Conservation (phyloP, 106 monocot genomes). For the Dioscorea alata region DNA sequence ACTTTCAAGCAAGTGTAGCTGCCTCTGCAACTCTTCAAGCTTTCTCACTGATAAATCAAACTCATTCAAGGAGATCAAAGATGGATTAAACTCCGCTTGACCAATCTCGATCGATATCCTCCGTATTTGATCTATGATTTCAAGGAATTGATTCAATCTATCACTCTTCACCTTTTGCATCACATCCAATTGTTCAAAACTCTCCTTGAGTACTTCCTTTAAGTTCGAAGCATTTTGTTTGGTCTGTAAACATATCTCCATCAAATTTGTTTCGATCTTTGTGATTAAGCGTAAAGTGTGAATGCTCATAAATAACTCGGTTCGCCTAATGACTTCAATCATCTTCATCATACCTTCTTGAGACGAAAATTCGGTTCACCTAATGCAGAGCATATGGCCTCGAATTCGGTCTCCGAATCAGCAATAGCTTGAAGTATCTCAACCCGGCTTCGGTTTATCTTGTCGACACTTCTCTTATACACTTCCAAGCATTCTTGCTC, state of each 20-base stretch:
- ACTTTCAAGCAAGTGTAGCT: conserved; percentile 56
- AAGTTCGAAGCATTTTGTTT: conserved; percentile 45
- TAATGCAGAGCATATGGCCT: conserved; percentile 47
- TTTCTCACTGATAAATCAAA: conserved; percentile 58
- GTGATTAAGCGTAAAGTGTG: too few species aligned
- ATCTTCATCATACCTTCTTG: conserved; percentile 25
- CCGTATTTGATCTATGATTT: conserved; percentile 56
- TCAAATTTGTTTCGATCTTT: too few species aligned
- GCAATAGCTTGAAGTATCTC: conserved; percentile 53
- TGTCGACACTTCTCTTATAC: conserved; percentile 50
- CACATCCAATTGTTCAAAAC: conserved; percentile 54
- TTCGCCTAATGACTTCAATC: too few species aligned
- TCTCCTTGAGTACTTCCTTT: conserved; percentile 53
- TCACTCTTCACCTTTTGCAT: conserved; percentile 63
- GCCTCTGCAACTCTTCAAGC: conserved; percentile 67
- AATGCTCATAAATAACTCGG: too few species aligned
- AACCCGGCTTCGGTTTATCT: conserved; percentile 42
- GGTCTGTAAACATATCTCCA: conserved; percentile 24
- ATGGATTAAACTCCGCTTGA: conserved; percentile 24
- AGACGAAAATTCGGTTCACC: conserved; percentile 44
- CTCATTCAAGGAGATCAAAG: conserved; percentile 43
- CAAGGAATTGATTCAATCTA: conserved; percentile 51
- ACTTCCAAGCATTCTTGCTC: conserved; percentile 77
- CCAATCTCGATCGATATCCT: conserved; percentile 54
- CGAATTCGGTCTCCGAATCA: conserved; percentile 59